Evolutionary conservation across 225 moss, liverwort and hornwort genomes (phyloP), one percentile per base, ranked within the genome.

Genomic region (Thuidium tamariscinum): DNA sequence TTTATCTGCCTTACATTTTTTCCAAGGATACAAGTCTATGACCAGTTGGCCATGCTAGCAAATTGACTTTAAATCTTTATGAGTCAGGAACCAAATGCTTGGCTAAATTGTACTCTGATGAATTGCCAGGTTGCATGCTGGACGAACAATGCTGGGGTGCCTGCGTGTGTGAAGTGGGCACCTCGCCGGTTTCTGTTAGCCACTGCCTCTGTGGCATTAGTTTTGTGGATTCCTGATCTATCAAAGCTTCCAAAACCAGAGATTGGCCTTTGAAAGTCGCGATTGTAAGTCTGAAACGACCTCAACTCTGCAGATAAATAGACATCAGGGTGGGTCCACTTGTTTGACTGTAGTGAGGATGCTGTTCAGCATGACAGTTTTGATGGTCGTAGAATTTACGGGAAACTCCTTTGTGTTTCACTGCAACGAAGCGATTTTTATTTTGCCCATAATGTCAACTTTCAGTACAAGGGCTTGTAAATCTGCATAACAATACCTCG

Each of bases 111-210:
- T 68, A 20, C 59, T 69, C 32, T 81, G 78, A 44, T 89, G 74
- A 59, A n/a, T 30, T 90, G 62, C 66, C 91, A 99, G 98, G 89
- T 97, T 56, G 90, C 93, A 32, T 96, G 94, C 84, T 99, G 97
- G 98, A 93, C 94, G 73, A 99, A 95, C 87, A 95, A 94, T 78
- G 93, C 90, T 78, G 98, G 98, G 26, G 92, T 97, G 81, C 94
- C 95, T 41, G 95, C 95, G 7, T 97, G 95, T 66, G 95, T 99
- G 60, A 99, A 99, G 79, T 99, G 98, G 98, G 97, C 98, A 79
- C 98, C 98, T 59, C 95, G 98, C 20, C 93, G 96, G 72, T 93
- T 99, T 74, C 92, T 99, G 94, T 95, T 99, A 74, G 98, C 98
- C 30, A 95, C 95, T 79, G 97, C 97, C n/a, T 99, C 98, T 13